Base-by-base conservation (phyloP, 331 rosid genomes). In the Erythrophleum ivorense region DNA sequence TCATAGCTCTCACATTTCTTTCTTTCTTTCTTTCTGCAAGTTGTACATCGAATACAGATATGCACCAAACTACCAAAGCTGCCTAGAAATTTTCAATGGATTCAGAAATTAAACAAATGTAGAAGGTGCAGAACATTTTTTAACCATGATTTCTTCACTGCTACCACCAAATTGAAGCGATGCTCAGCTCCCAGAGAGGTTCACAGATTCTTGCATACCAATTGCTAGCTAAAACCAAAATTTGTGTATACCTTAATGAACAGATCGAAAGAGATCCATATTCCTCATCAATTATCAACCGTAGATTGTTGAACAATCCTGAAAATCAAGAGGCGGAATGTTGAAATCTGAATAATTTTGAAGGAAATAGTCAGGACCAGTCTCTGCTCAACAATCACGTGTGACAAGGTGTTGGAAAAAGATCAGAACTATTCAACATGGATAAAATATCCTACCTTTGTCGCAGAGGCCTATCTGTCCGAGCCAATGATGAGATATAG, bases 361-460 rank as follows among this genome's bases (percentile, higher is more conserved):
- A 45, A 72, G n/a, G 64, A 33, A 77, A 73, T 77, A 45, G 36
- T 52, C 52, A 70, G 31, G 15, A 82, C 55, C 65, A 78, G 34
- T 21, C 48, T 78, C 33, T n/a, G 82, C 70, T 62, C 24, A 71
- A 71, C 58, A 71, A 52, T 29, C 63, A 71, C 70, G 31, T 7
- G 49, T 40, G 71, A 64, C 5, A 57, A 71, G 76, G 76, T 71
- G 70, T 52, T 83, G 70, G 85, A 63, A 58, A 64, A 76, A 82
- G 57, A 54, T 34, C 73, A 73, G 41, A 77, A 77, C 59, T n/a
- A 38, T 31, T 31, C 34, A 58, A 33, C 70, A 81, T 40, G 78
- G 21, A 33, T 71, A 59, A 31, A 78, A 78, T 73, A 18, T 65
- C 76, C 69, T 43, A 67, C 43, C 80, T 64, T 34, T 40, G 71